Conservation (phyloP, 202 grass and related monocot genomes). For the Zizania palustris region DNA sequence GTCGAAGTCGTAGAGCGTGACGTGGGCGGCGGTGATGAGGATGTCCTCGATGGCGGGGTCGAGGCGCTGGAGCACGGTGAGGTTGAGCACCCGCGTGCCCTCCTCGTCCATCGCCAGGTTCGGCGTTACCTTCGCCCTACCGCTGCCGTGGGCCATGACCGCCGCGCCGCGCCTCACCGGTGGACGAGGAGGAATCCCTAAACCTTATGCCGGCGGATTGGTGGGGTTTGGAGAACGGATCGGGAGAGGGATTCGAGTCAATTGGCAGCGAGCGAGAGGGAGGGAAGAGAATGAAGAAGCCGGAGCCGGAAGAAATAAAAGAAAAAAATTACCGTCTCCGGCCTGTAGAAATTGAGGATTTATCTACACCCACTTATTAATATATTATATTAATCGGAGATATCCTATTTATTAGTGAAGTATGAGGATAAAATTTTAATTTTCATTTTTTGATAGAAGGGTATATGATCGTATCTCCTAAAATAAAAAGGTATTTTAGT, state of each 20-base stretch:
- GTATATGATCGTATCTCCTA: no score
- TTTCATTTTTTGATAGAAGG: no score
- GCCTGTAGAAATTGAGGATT: no score
- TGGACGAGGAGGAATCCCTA: background rate
- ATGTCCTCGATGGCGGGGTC: constrained; percentile 64
- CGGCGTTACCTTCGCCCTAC: constrained; percentile 59
- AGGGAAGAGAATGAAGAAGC: constrained; percentile 13
- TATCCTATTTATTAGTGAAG: no score
- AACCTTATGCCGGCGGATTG: background rate
- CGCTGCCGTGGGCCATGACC: constrained; percentile 46
- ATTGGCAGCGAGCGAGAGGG: background rate
- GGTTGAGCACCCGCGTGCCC: constrained; percentile 65
- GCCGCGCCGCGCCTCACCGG: background rate
- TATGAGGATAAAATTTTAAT: no score
- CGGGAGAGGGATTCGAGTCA: background rate
- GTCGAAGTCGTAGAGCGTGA: no score
- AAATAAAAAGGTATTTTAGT: no score
- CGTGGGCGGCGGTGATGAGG: constrained; percentile 39
- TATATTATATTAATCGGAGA: no score
- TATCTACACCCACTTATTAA: no score
- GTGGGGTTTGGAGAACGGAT: constrained; percentile 41
- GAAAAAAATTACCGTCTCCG: no score
- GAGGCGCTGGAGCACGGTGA: constrained; percentile 65
- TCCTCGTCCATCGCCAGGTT: constrained; percentile 52
- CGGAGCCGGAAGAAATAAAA: background rate